Base-by-base conservation (phyloP, 768 basidiomycete species). In the Pleurotus platypus region DNA sequence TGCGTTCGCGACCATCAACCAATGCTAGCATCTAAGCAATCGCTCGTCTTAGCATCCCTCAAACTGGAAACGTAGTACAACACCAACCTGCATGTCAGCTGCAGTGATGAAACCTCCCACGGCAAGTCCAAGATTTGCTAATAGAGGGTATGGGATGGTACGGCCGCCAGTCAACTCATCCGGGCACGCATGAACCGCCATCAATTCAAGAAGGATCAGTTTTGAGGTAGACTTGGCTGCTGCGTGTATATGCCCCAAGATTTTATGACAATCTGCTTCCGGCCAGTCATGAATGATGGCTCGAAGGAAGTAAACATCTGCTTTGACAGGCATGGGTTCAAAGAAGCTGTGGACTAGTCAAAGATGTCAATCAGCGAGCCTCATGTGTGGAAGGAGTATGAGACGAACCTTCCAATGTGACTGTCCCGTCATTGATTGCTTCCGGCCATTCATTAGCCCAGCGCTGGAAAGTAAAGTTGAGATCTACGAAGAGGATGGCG, bases 211-310 rank as follows among this genome's bases (percentile, higher is more conserved):
- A 7, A 78, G 24, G 53, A 80, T 49, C 3, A 78, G 68, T 37
- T 65, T 70, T 7, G 75, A 77, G 16, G 59, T 51, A 1, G 71
- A 60, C 0, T 55, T 59, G 8, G 77, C 73, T 2, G 71, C 72
- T 4, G 49, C 65, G 4, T 73, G 67, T 15, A 78, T 65, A 8
- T 69, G 63, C 11, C 60, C 60, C 13, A 79, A 63, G 53, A 78
- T 73, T 38, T 64, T 62, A 9, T 49, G 46, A 49, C 61, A 62
- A 40, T 70, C 63, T 1, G 64, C 57, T 57, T 76, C 72, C 3
- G 72, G 57, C 75, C 75, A 76, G 57, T 77, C 70, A 62, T 79
- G 76, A 24, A 77, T 57, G 43, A 76, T 68, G 30, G 63, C 55
- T 7, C 70, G 66, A 20, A 76, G 18, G 45, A 78, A 58, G 62